These are phyloP conservation scores for Ilyonectria destructans DNA, from an alignment of 2,329 filamentous ascomycete species.

Conservation along the genomic window DNA sequence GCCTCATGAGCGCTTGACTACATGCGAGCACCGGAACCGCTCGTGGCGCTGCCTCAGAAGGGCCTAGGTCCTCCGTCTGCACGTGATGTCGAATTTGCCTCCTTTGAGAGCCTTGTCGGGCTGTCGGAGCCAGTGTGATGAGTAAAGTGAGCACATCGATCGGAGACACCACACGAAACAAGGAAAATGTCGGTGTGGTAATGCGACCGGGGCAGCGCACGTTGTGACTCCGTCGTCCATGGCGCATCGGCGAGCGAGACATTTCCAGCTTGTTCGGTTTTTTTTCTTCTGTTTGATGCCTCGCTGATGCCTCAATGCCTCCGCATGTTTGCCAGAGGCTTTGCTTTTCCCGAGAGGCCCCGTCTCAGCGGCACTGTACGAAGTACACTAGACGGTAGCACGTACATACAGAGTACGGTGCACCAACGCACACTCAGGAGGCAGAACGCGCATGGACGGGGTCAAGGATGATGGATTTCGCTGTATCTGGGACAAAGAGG, in stretches of 20 bases:
- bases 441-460: conserved; percentile 6
- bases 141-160: conserved; percentile 31
- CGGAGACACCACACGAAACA: conserved; percentile 39
- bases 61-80: conserved; percentile 14
- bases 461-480: conserved; percentile 32
- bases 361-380: conserved; percentile 3
- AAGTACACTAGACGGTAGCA: conserved; percentile 6
- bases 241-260: conserved; percentile 32
- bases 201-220: conserved; percentile 36
- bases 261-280: conserved; percentile 37
- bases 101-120: conserved; percentile 33
- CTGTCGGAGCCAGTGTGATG: conserved; percentile 17
- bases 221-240: conserved; percentile 36
- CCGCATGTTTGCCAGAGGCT: conserved; percentile 28
- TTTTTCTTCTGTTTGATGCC: conserved; percentile 18
- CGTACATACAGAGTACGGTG: conserved; percentile 15
- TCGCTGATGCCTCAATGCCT: not conserved
- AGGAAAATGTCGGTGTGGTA: conserved; percentile 48
- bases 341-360: conserved; percentile 21
- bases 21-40: conserved; percentile 34
- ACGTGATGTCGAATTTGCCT: conserved; percentile 41
- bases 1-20: conserved; percentile 34
- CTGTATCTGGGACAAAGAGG: conserved; percentile 30
- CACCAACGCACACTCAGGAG: too few relatives aligned
- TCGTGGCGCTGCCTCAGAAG: conserved; percentile 30